Evolutionary conservation across 2,329 filamentous ascomycete genomes (phyloP).

Genomic region (Botrytis paeoniae): DNA sequence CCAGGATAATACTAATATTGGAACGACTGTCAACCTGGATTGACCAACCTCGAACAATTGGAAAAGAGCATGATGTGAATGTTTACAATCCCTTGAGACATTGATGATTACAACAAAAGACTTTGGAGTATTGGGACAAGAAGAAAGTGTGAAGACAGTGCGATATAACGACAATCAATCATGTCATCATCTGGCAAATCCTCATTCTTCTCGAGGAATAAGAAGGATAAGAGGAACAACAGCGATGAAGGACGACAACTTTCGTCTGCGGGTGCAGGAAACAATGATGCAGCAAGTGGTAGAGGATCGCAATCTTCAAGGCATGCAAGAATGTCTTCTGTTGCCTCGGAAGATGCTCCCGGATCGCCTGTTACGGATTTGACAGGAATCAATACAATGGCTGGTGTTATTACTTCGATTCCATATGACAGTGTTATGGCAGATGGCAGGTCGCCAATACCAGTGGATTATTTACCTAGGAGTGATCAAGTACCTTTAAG

Average conservation of each 20-base stretch:
- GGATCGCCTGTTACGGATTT: conserved; percentile 58
- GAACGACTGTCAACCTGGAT: not conserved
- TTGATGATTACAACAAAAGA: conserved; percentile 29
- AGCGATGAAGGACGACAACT: conserved; percentile 58
- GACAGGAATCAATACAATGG: conserved; percentile 66
- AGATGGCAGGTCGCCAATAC: conserved; percentile 66
- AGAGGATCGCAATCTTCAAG: conserved; percentile 68
- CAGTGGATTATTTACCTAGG: conserved; percentile 70
- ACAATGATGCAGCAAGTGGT: conserved; percentile 58
- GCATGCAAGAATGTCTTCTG: conserved; percentile 70
- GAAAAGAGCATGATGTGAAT: conserved; percentile 33
- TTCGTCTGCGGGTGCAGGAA: conserved; percentile 41
- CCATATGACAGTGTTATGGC: conserved; percentile 72
- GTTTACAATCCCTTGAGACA: conserved; percentile 29
- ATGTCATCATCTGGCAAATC: conserved; percentile 17
- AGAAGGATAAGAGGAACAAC: conserved; percentile 66
- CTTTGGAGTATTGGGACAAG: conserved; percentile 25
- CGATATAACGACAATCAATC: conserved; percentile 23
- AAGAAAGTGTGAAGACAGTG: conserved; percentile 14
- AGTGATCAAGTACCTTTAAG: conserved; percentile 60
- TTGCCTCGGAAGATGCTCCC: conserved; percentile 67
- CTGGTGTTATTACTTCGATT: conserved; percentile 82
- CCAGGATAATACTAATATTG: conserved; percentile 14
- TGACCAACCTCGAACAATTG: conserved; percentile 21
- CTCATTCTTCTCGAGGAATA: conserved; percentile 85